Percentiles rank a stretch among this genome's conserved stretches.
These are phyloP conservation scores for Pyracantha coccinea DNA, from an alignment of 331 rosid genomes.

Conservation along the genomic window DNA sequence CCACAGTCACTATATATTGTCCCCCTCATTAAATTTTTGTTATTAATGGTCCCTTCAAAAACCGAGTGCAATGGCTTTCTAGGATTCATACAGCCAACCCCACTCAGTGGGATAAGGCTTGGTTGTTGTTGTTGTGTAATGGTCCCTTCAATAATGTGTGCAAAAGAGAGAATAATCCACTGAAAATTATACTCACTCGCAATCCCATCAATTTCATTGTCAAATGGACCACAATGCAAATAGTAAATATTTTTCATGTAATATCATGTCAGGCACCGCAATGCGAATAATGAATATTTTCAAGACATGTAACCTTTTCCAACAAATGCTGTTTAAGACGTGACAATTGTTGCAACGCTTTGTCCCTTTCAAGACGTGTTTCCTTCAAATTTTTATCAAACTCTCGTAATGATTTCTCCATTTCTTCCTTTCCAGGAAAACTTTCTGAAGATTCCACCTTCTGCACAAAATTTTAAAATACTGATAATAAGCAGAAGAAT, in stretches of 20 bases:
- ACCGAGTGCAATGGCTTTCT: too few species aligned
- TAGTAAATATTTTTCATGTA: background rate
- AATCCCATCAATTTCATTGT: background rate
- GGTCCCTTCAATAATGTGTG: background rate
- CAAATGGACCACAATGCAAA: background rate
- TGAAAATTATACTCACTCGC: background rate
- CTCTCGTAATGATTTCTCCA: conserved; percentile 60
- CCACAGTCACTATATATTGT: background rate
- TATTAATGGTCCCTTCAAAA: too few species aligned
- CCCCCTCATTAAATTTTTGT: too few species aligned
- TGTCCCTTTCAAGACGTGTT: conserved; percentile 61
- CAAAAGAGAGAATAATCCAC: background rate
- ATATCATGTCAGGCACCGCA: background rate
- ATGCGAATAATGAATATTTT: background rate
- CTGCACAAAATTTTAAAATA: conserved; percentile 26
- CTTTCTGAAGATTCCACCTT: conserved; percentile 42
- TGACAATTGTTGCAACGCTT: conserved; percentile 60
- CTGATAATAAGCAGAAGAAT: background rate
- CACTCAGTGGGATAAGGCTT: too few species aligned
- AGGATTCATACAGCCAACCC: too few species aligned
- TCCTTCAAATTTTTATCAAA: conserved; percentile 61
- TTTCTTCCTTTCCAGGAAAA: conserved; percentile 65
- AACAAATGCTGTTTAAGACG: conserved; percentile 96
- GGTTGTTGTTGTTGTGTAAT: background rate
- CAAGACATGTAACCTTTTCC: conserved; percentile 57